Evolutionary conservation across 371 early-diverging fungal genomes (phyloP).

Genomic region (Mortierella sp.): DNA sequence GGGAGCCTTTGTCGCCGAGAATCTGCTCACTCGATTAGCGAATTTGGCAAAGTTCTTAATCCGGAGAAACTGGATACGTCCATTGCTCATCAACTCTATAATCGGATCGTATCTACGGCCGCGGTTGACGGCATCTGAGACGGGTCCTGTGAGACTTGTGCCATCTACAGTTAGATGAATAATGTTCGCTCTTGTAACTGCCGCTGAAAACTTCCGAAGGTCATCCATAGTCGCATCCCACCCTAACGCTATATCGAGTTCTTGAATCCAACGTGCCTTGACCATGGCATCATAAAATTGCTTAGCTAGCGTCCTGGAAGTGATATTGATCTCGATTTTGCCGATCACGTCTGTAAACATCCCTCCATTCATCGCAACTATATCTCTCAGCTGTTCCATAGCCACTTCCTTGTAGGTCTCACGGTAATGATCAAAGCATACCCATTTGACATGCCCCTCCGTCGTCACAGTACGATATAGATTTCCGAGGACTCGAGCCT

Average conservation of each 20-base stretch:
- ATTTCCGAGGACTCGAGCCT: constrained; percentile 8
- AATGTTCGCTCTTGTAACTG: constrained; percentile 1
- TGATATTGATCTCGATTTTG: background rate
- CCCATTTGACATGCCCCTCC: constrained; percentile 30
- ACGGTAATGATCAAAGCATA: constrained; percentile 28
- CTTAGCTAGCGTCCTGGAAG: background rate
- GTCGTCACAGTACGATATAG: constrained; percentile 17
- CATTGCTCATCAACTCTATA: background rate
- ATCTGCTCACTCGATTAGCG: background rate
- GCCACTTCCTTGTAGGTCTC: background rate
- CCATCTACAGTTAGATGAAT: constrained; percentile 8
- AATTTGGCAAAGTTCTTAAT: background rate
- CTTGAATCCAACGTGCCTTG: constrained; percentile 5
- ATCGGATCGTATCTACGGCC: constrained; percentile 14
- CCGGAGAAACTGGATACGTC: background rate
- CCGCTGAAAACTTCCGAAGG: background rate
- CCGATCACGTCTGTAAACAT: background rate
- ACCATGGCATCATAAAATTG: constrained; percentile 2
- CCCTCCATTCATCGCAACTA: background rate
- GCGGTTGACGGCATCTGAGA: background rate
- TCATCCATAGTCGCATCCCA: constrained; percentile 19
- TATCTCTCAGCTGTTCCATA: background rate
- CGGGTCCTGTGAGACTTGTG: background rate
- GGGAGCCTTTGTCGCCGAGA: background rate
- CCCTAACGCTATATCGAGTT: background rate